These are phyloP conservation scores for Fusarium coffeatum DNA, from an alignment of 2,329 filamentous ascomycete genomes.

Conservation along the genomic window DNA sequence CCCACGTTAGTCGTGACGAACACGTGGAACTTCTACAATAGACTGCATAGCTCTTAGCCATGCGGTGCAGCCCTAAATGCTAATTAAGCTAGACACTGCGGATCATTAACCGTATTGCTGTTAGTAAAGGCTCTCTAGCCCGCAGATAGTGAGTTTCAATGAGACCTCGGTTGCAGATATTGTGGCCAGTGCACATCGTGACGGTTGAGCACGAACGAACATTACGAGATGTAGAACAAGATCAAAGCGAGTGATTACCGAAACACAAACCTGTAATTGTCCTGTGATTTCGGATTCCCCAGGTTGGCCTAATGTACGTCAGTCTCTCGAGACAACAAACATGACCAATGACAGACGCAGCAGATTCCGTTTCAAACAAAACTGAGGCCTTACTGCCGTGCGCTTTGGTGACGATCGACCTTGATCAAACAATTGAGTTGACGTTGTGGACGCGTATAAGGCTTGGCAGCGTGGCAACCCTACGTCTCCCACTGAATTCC, in stretches of 20 bases:
- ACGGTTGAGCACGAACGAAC: neutral
- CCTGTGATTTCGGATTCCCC: neutral
- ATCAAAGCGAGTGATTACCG: neutral
- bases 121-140: slow-evolving; percentile 20
- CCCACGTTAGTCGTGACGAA: slow-evolving; percentile 3
- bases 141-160: slow-evolving; percentile 25
- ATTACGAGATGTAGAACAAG: neutral
- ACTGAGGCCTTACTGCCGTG: slow-evolving; percentile 20
- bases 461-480: slow-evolving; percentile 28
- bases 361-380: slow-evolving; percentile 24
- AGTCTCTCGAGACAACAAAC: neutral
- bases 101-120: slow-evolving; percentile 24
- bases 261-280: neutral
- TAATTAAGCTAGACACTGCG: slow-evolving; percentile 5
- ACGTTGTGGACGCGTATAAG: slow-evolving; percentile 3
- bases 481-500: neutral
- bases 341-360: neutral
- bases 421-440: slow-evolving; percentile 21
- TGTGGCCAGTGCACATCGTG: neutral
- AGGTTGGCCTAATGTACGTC: neutral
- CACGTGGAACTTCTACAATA: slow-evolving; percentile 10
- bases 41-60: neutral
- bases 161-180: slow-evolving; percentile 16
- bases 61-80: slow-evolving; percentile 25
- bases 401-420: slow-evolving; percentile 17